Conservation (phyloP, 2,329 filamentous ascomycete species). For the Trichoderma sp. region DNA sequence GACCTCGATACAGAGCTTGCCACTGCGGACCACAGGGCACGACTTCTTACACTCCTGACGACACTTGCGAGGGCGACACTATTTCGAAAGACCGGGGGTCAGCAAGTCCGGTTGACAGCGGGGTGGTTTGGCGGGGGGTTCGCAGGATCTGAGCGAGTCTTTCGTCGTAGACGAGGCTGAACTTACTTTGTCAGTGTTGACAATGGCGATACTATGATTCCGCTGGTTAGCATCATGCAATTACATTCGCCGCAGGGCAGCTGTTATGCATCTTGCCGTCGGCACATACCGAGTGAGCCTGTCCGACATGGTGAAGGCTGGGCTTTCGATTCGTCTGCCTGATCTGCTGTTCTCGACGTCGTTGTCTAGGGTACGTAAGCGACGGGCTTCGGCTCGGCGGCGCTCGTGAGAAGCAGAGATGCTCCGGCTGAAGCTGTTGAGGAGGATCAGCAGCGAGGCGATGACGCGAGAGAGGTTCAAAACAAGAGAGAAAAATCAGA, state of each 20-base stretch:
- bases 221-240: slow-evolving; percentile 34
- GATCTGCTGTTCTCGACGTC: no score
- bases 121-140: slow-evolving; percentile 35
- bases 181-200: slow-evolving; percentile 93
- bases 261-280: neutral
- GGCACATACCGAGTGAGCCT: slow-evolving; percentile 86
- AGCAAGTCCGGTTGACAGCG: slow-evolving; percentile 33
- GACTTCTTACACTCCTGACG: slow-evolving; percentile 99
- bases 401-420: neutral
- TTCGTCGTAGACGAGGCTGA: neutral
- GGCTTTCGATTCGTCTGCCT: neutral
- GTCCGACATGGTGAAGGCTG: slow-evolving; percentile 72
- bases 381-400: neutral
- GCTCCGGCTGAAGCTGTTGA: slow-evolving; percentile 18
- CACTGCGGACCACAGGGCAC: slow-evolving; percentile 94
- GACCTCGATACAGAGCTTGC: slow-evolving; percentile 98
- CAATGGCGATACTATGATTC: slow-evolving; percentile 83
- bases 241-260: neutral
- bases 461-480: slow-evolving; percentile 4
- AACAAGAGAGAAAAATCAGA: slow-evolving; percentile 24
- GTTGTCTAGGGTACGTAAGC: slow-evolving; percentile 13
- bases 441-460: slow-evolving; percentile 13
- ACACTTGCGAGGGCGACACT: slow-evolving; percentile 69
- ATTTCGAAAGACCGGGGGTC: slow-evolving; percentile 37
- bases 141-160: slow-evolving; percentile 21